A percentile compares a stretch with the other conserved stretches of the same genome.
phyloP scores from a whole-genome alignment of 169 alveolate species.

The Babesia caballi region DNA sequence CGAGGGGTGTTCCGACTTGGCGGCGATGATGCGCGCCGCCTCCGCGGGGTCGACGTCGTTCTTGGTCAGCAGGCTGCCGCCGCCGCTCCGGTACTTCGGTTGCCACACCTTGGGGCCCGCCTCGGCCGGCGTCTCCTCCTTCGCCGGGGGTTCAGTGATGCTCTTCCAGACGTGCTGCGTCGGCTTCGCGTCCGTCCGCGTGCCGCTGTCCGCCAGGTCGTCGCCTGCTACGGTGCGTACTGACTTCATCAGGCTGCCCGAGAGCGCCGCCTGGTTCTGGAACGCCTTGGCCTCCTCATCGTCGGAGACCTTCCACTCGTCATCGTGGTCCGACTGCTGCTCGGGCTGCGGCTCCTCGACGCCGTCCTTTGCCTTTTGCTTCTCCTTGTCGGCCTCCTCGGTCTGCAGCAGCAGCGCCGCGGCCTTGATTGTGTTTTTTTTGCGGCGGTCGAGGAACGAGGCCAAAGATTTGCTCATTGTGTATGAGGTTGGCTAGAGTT shows the following conservation, averaged over 20 bases:
- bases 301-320: constrained; percentile 66
- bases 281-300: constrained; percentile 40
- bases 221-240: constrained; percentile 50
- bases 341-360: constrained; percentile 43
- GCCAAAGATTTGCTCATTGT: constrained; percentile 57
- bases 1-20: constrained; percentile 31
- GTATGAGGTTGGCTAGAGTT: too few relatives aligned
- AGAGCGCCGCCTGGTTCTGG: constrained; percentile 13
- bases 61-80: constrained; percentile 7
- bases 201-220: constrained; percentile 27
- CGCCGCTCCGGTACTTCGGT: constrained; percentile 44
- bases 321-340: constrained; percentile 59
- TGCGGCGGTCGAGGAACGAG: constrained; percentile 60
- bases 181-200: constrained; percentile 17
- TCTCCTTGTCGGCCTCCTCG: constrained; percentile 52
- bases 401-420: constrained; percentile 62
- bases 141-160: constrained; percentile 1
- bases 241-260: constrained; percentile 43
- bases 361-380: constrained; percentile 21
- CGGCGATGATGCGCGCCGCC: constrained; percentile 40
- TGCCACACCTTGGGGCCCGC: constrained; percentile 56
- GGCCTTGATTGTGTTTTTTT: constrained; percentile 59
- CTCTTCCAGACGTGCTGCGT: constrained; percentile 55
- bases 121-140: constrained; percentile 13
- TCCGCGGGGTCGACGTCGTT: constrained; percentile 65